Base-by-base conservation (phyloP, 2,329 filamentous ascomycete species). In the Pyrenophora tritici-repentis region DNA sequence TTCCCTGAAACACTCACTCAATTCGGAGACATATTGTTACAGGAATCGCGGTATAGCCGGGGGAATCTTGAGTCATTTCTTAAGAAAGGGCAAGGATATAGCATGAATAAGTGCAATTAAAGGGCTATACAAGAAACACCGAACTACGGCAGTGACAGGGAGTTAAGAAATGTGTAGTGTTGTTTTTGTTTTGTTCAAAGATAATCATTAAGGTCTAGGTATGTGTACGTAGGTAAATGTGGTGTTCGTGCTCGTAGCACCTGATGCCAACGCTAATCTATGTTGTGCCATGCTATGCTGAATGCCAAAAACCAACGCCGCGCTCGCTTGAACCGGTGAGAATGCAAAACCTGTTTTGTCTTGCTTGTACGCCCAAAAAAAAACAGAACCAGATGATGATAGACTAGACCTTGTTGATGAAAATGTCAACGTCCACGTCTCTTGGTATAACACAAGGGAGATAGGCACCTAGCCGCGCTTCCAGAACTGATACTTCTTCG, bases 401-500 rank as follows among this genome's bases (percentile, higher is more conserved):
- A 16, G 16, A 33, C 22, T 40, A 51, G n/a, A 26, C 31, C 14
- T 40, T 29, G 33, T 38, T 24, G 17, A 35, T 29, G 32, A 34
- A 31, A 3, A 18, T 29, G 12, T 35, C 44, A 14, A 6, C 12
- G 43, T 38, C 39, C 1, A 37, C 24, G 3, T 55, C 43, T 36
- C 18, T 31, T n/a, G n/a, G 35, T 44, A 26, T 44, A 2, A 26
- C 22, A 17, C 36, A n/a, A 26, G 35, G 13, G 37, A 33, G 18
- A 41, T 31, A 20, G 39, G 41, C 32, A 31, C 13, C 53, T 61
- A 61, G 8, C 50, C 48, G 12, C 56, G 53, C 47, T 59, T 54
- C 58, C 58, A 61, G 31, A 61, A 61, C 20, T 53, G 45, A 20
- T 55, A 48, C 32, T 56, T 56, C 43, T 55, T 55, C 17, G 44